Base-by-base conservation (phyloP, 2,329 filamentous ascomycete species). In the Venturia carpophila region DNA sequence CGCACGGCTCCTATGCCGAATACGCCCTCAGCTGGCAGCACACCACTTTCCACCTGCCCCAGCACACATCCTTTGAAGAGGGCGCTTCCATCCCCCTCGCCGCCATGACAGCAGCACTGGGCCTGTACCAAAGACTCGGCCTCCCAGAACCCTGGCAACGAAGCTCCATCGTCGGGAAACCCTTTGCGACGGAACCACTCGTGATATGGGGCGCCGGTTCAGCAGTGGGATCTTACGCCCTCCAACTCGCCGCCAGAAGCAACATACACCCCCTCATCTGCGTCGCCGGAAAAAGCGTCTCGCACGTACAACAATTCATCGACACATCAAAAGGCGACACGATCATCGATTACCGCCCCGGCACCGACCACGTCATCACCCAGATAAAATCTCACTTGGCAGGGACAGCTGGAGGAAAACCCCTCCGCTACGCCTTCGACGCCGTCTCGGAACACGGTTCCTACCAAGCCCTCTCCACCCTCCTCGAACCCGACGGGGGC, bases 1-100 rank as follows among this genome's bases (percentile, higher is more conserved):
- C 79, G 0, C 71, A 78, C 43, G 86, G 86, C 2, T 79, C 77
- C 9, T 88, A 81, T 67, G 86, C 85, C 3, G 84, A 87, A 70
- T 88, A 87, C 68, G 82, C 84, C 2, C 73, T 87, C 13, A 80
- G 81, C 0, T 81, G 77, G 73, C 77, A 79, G 42, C 77, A 82
- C 69, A 83, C 83, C 0, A 85, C 84, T 0, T 85, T 86, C 70
- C 81, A 80, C 68, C 74, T 85, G 21, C 81, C 83, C 0, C 67
- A 75, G 41, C 72, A 76, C 21, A 77, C 77, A 2, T 78, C 75
- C 24, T 85, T 83, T 63, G 82, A 86, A 72, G 76, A 79, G 62
- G 79, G 78, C 2, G 76, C 78, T 1, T 78, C 79, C 0, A 67
- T 81, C 0, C 79, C 79, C 0, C 73, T 80, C 5, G 79, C 79